These are phyloP conservation scores for Sporisorium graminicola DNA, from an alignment of 1,284 basidiomycete genomes.

Conservation along the genomic window DNA sequence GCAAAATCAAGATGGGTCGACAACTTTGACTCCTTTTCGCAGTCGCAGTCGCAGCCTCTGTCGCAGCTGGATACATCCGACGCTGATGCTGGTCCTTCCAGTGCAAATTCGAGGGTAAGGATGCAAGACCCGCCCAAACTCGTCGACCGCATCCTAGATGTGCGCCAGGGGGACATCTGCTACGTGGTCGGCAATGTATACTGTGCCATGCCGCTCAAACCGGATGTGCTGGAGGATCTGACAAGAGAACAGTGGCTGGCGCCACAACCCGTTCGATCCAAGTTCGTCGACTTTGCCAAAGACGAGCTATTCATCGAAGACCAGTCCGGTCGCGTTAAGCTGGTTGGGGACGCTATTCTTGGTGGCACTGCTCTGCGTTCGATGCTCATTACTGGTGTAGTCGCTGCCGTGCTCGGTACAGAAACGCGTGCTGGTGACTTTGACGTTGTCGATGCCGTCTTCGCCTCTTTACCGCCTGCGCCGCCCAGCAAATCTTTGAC, in stretches of 20 bases:
- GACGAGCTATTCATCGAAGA: slow-evolving; percentile 93
- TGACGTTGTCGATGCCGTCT: slow-evolving; percentile 91
- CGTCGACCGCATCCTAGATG: slow-evolving; percentile 87
- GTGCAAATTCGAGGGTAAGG: slow-evolving; percentile 2
- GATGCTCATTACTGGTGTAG: slow-evolving; percentile 73
- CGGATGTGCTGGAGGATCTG: slow-evolving; percentile 94
- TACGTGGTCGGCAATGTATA: slow-evolving; percentile 95
- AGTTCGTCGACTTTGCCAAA: slow-evolving; percentile 75
- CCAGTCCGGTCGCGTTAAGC: slow-evolving; percentile 88
- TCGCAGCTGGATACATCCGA: slow-evolving; percentile 24
- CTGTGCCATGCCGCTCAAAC: slow-evolving; percentile 97
- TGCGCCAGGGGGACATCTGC: slow-evolving; percentile 84
- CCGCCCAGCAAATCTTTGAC: slow-evolving; percentile 2
- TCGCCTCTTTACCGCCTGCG: slow-evolving; percentile 74
- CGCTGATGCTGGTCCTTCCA: slow-evolving; percentile 23
- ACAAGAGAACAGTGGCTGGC: slow-evolving; percentile 93
- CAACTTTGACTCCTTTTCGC: slow-evolving; percentile 36
- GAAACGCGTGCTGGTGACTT: slow-evolving; percentile 92
- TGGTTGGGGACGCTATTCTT: slow-evolving; percentile 78
- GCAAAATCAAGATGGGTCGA: slow-evolving; percentile 52
- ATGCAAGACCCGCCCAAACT: slow-evolving; percentile 73
- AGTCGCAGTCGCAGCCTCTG: slow-evolving; percentile 29
- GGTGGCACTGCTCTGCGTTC: slow-evolving; percentile 37
- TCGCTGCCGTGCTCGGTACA: slow-evolving; percentile 87
- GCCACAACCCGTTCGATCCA: slow-evolving; percentile 74